Base-by-base conservation (phyloP, 2,329 filamentous ascomycete genomes). In the Chrysoporthe deuterocubensis region DNA sequence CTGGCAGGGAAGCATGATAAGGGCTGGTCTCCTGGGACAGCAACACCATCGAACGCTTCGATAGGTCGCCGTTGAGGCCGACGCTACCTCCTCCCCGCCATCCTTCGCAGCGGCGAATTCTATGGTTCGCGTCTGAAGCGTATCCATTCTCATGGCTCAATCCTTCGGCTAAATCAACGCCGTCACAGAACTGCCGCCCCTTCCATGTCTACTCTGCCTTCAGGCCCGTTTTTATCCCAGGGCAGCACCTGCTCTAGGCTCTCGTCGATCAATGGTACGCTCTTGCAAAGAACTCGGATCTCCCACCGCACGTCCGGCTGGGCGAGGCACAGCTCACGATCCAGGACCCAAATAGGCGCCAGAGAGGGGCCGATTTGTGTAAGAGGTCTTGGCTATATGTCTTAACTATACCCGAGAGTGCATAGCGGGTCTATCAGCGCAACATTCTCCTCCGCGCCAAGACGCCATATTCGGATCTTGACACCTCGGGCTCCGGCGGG, bases 361-460 rank as follows among this genome's bases (percentile, higher is more conserved):
- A 26, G 37, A 14, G 21, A 13, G 50, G 13, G 50, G 50, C 26
- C 26, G 26, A 26, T 11, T 34, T 21, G 14, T 54, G 50, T 54
- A 50, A 34, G 43, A 32, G 44, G n/a, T n/a, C 7, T 16, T 26
- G 32, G 6, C 50, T 54, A 9, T 26, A 54, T 34, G 42, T 18
- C 26, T 50, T 46, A 44, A 16, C 44, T 16, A 37, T 40, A 18
- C 26, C 43, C 59, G 3, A 50, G 58, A 32, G 11, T 34, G n/a
- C 26, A 64, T 3, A 62, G 44, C 37, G 62, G 58, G n/a, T 59
- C 43, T 42, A 14, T 32, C 21, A 50, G 1, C 42, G 56, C 56
- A 60, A 11, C 54, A 16, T 66, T 43, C 32, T 60, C 59, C 54
- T 63, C 64, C 67, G 43, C 59, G 67, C 64, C 64, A 67, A 66